Evolutionary conservation across 257 asterid genomes (phyloP).

Genomic region (Knoxia roxburghii): DNA sequence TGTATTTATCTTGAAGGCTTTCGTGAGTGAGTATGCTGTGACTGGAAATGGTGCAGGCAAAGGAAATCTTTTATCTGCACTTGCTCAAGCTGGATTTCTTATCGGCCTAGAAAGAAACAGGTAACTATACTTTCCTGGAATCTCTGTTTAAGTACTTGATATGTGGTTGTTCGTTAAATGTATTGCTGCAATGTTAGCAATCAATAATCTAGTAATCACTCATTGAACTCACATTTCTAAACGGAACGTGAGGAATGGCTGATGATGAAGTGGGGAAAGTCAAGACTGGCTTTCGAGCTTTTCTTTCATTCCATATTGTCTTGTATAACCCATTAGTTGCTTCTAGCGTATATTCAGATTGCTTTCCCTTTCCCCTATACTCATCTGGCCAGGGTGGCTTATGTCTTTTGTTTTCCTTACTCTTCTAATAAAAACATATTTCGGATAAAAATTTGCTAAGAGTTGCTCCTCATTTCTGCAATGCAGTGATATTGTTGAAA

Average conservation of each 20-base stretch:
- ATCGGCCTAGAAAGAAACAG: conserved; percentile 80
- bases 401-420: neutral
- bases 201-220: neutral
- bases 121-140: conserved; percentile 21
- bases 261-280: neutral
- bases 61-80: conserved; percentile 80
- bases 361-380: neutral
- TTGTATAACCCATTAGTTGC: neutral
- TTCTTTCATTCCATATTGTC: neutral
- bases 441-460: neutral
- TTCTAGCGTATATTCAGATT: neutral
- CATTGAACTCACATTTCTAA: neutral
- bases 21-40: conserved; percentile 96
- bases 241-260: neutral
- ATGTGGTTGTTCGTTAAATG: no score
- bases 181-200: neutral
- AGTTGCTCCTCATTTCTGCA: neutral
- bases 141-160: neutral
- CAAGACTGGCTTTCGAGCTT: neutral
- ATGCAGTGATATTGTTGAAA: conserved; percentile 70
- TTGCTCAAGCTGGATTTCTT: conserved; percentile 92
- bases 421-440: neutral
- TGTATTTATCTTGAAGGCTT: conserved; percentile 46
- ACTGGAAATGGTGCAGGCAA: conserved; percentile 72
- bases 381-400: neutral